Evolutionary conservation across 192 early-diverging fungal species (phyloP), one percentile per base, ranked within the genome.

Genomic region (Allomyces javanicus): DNA sequence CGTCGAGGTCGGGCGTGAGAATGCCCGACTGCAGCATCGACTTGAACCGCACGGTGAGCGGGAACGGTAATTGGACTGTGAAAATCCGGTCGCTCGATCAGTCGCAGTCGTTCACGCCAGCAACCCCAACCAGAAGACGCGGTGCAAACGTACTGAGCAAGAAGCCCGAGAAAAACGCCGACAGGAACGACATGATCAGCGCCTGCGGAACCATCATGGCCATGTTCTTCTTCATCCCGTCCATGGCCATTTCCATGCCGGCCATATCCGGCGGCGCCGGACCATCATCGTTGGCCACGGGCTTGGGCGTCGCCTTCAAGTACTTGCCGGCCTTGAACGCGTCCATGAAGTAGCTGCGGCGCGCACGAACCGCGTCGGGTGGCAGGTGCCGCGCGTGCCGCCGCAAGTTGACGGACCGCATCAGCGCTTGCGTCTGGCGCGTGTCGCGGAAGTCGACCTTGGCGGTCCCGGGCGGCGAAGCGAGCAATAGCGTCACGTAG

Each of bases 181-280:
- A 91, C 77, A 98, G 91, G 94, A 94, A 98, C 33, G 83, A 87
- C 96, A 98, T 98, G 76, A 98, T 96, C 11, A 98, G 72, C 61
- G 90, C 94, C 75, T 98, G 96, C 61, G 96, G 96, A 21, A 98
- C 84, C 75, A 98, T 89, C 79, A 92, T 94, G 71, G 86, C 85
- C 80, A 98, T 86, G 78, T 93, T 90, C 77, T 95, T 92, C 80
- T 96, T 98, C 90, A 96, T 89, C 71, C 88, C 88, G 25, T 93
- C 92, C 93, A 94, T 96, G 90, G 94, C 96, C 63, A 78, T 83
- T 70, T 93, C 92, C 86, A 98, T 93, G 67, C 82, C 86, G 67
- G 83, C 86, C 1, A 94, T 94, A 74, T 96, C 93, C 27, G 84
- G 73, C 93, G 96, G 89, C 33, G 91, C 85, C 76, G 95, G 93